Conservation (phyloP, 2,329 filamentous ascomycete genomes). For the Hymenoscyphus scutula region DNA sequence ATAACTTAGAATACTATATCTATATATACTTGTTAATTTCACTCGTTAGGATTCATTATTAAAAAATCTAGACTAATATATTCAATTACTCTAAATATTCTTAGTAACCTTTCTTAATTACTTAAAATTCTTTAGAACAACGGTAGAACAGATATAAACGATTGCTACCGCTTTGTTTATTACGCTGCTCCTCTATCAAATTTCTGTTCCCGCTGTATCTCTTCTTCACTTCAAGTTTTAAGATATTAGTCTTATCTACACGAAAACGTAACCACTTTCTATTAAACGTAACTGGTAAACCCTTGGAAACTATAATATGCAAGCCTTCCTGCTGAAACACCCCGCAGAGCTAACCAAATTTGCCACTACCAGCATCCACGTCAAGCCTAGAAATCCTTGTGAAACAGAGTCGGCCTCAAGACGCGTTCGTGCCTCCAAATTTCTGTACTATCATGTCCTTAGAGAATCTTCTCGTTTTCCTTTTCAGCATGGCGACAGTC, state of each 20-base stretch:
- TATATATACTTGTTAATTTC: too few relatives aligned
- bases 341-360: neutral
- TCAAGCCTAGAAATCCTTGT: neutral
- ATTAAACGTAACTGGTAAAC: neutral
- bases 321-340: neutral
- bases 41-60: too few relatives aligned
- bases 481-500: neutral
- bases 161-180: too few relatives aligned
- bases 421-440: neutral
- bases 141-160: too few relatives aligned
- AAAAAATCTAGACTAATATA: too few relatives aligned
- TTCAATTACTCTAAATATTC: too few relatives aligned
- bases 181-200: neutral
- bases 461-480: neutral
- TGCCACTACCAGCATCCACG: neutral
- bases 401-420: neutral
- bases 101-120: too few relatives aligned
- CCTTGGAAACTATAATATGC: neutral
- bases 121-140: too few relatives aligned
- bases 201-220: neutral
- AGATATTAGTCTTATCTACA: too few relatives aligned
- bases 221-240: neutral
- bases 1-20: too few relatives aligned
- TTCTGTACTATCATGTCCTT: neutral
- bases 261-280: neutral